phyloP scores from a whole-genome alignment of 257 asterid species.

The Salvia splendens region DNA sequence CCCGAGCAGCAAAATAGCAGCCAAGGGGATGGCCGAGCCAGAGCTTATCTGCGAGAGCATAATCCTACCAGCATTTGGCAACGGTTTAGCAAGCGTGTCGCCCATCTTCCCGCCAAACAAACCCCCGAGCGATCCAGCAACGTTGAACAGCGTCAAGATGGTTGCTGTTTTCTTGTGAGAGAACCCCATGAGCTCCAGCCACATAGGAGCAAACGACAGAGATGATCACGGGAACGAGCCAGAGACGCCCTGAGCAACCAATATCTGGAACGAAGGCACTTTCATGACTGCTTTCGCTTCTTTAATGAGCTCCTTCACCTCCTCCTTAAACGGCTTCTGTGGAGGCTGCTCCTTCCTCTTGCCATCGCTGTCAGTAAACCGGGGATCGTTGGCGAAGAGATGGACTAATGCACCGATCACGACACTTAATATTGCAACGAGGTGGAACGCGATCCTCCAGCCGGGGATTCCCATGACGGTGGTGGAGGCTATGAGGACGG shows the following conservation, averaged over 20 bases:
- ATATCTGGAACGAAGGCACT: slow-evolving; percentile 64
- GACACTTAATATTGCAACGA: slow-evolving; percentile 65
- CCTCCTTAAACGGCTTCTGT: slow-evolving; percentile 42
- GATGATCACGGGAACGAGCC: slow-evolving; percentile 83
- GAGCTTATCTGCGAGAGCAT: slow-evolving; percentile 81
- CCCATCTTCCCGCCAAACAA: slow-evolving; percentile 89
- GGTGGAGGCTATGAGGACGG: slow-evolving; percentile 65
- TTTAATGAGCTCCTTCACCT: slow-evolving; percentile 50
- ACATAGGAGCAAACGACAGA: slow-evolving; percentile 73
- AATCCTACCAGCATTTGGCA: slow-evolving; percentile 80
- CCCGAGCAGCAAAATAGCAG: slow-evolving; percentile 68
- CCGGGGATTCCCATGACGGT: slow-evolving; percentile 79
- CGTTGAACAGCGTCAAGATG: slow-evolving; percentile 58
- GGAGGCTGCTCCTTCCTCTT: slow-evolving; percentile 39
- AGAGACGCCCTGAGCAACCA: slow-evolving; percentile 77
- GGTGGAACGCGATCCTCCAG: slow-evolving; percentile 85
- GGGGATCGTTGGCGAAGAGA: slow-evolving; percentile 74
- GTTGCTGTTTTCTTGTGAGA: slow-evolving; percentile 70
- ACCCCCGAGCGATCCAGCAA: slow-evolving; percentile 68
- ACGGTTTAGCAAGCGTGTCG: slow-evolving; percentile 56
- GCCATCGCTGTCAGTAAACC: slow-evolving; percentile 43
- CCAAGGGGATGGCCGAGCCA: slow-evolving; percentile 74
- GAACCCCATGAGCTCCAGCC: slow-evolving; percentile 88
- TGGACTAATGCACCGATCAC: slow-evolving; percentile 63
- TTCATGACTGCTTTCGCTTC: slow-evolving; percentile 72